phyloP scores from a whole-genome alignment of 805 yeast genomes.

The Pichia manshurica region DNA sequence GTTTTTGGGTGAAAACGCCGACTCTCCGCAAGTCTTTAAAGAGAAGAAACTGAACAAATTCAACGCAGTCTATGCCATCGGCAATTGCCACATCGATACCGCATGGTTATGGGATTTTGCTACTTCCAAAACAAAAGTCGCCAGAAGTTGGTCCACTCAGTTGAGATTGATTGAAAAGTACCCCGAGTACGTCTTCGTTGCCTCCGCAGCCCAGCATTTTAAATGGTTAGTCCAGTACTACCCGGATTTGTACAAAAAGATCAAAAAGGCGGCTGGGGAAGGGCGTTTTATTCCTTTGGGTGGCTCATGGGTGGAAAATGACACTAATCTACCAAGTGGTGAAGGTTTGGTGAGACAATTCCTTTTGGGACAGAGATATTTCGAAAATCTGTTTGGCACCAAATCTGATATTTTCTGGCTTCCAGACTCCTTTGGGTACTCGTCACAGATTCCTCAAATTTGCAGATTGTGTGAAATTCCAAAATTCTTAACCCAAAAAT shows the following conservation, averaged over 20 bases:
- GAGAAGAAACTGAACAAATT: conserved; percentile 32
- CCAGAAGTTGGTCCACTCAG: conserved; percentile 94
- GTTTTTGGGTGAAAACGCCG: conserved; percentile 60
- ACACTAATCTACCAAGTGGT: conserved; percentile 92
- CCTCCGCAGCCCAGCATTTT: conserved; percentile 94
- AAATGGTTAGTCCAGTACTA: conserved; percentile 86
- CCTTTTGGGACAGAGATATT: conserved; percentile 83
- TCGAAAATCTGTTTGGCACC: conserved; percentile 70
- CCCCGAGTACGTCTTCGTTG: conserved; percentile 91
- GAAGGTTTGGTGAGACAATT: conserved; percentile 88
- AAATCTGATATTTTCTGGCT: conserved; percentile 83
- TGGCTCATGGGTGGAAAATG: conserved; percentile 98
- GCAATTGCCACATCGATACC: conserved; percentile 95
- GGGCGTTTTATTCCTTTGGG: conserved; percentile 88
- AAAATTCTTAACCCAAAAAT: conserved; percentile 83
- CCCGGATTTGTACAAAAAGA: conserved; percentile 65
- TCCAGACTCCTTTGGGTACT: conserved; percentile 96
- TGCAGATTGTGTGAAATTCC: conserved; percentile 83
- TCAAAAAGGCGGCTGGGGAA: conserved; percentile 59
- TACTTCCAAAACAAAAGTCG: conserved; percentile 87
- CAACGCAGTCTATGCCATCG: conserved; percentile 74
- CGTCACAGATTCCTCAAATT: conserved; percentile 91
- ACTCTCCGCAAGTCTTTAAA: conserved; percentile 59
- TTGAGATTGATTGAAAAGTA: conserved; percentile 75
- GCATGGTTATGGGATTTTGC: conserved; percentile 99